Evolutionary conservation across 2,329 filamentous ascomycete genomes (phyloP).

Genomic region (Sodiomyces alkalinus): DNA sequence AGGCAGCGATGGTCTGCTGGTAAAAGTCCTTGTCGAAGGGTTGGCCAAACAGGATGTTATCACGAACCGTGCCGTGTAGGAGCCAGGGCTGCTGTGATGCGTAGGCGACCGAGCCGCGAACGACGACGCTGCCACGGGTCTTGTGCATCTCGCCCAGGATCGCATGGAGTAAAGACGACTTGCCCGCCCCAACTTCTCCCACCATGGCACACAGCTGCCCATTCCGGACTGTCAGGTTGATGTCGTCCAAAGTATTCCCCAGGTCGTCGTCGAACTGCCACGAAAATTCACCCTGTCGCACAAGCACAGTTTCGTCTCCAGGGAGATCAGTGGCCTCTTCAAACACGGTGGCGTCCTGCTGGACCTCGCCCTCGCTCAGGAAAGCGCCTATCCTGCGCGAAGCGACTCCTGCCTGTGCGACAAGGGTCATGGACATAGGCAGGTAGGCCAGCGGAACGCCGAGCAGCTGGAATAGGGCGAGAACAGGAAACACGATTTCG

Average conservation of each 20-base stretch:
- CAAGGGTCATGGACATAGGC: slow-evolving; percentile 94
- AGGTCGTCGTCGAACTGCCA: slow-evolving; percentile 76
- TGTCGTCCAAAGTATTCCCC: slow-evolving; percentile 58
- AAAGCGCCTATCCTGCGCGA: slow-evolving; percentile 74
- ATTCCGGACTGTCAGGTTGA: slow-evolving; percentile 80
- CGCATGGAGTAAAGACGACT: slow-evolving; percentile 81
- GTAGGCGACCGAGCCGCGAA: slow-evolving; percentile 76
- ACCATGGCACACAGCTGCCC: slow-evolving; percentile 88
- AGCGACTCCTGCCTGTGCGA: slow-evolving; percentile 91
- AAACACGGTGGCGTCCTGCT: slow-evolving; percentile 62
- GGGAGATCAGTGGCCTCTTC: slow-evolving; percentile 55
- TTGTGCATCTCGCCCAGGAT: slow-evolving; percentile 91
- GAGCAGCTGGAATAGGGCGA: slow-evolving; percentile 86
- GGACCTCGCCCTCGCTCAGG: slow-evolving; percentile 77
- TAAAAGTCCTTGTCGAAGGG: slow-evolving; percentile 90
- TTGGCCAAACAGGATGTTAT: slow-evolving; percentile 95
- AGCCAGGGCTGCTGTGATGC: slow-evolving; percentile 92
- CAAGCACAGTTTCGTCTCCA: slow-evolving; percentile 74
- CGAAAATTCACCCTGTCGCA: slow-evolving; percentile 78
- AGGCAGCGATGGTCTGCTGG: slow-evolving; percentile 80
- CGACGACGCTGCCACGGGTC: slow-evolving; percentile 63
- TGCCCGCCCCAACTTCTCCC: slow-evolving; percentile 81
- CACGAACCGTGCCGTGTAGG: slow-evolving; percentile 92
- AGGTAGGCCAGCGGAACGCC: slow-evolving; percentile 89
- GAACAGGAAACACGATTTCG: slow-evolving; percentile 86